Percentiles rank a stretch among this genome's conserved stretches.
Evolutionary conservation across 169 alveolate species (phyloP).

Genomic region (Babesia bigemina): DNA sequence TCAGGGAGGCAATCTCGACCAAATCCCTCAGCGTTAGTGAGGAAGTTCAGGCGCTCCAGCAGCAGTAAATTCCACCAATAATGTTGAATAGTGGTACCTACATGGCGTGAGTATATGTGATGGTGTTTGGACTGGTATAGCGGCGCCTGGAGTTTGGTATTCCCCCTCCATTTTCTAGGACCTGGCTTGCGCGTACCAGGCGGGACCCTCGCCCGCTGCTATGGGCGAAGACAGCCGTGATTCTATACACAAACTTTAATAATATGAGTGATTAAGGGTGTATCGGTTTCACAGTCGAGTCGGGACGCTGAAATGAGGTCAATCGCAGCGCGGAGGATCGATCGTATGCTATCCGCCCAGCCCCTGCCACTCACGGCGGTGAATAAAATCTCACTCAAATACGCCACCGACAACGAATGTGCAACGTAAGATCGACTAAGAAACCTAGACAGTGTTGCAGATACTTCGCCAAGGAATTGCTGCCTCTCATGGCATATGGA

Average conservation of each 20-base stretch:
- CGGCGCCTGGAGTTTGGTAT: not conserved
- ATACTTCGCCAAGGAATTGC: slow-evolving; percentile 25
- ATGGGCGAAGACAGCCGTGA: no score
- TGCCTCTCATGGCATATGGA: slow-evolving; percentile 57
- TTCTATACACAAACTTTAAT: no score
- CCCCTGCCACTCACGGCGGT: slow-evolving; percentile 19
- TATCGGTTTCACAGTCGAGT: no score
- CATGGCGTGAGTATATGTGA: not conserved
- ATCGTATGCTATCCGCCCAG: slow-evolving; percentile 29
- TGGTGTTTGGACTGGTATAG: not conserved
- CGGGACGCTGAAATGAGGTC: slow-evolving; percentile 13
- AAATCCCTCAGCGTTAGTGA: slow-evolving; percentile 32
- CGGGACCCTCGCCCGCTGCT: not conserved
- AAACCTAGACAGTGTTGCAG: not conserved
- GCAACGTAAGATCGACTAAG: slow-evolving; percentile 2
- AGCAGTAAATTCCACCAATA: slow-evolving; percentile 9
- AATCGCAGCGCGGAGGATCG: slow-evolving; percentile 29
- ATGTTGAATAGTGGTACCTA: not conserved
- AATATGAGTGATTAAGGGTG: not conserved
- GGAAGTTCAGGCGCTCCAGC: not conserved
- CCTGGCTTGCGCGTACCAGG: not conserved
- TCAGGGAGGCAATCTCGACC: slow-evolving; percentile 37
- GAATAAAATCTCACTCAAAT: slow-evolving; percentile 1
- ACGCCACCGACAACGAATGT: slow-evolving; percentile 17
- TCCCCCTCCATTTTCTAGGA: no score